Evolutionary conservation across 129 eudicot species (phyloP), one percentile per base, ranked within the genome.

Genomic region (Flaveria linearis): DNA sequence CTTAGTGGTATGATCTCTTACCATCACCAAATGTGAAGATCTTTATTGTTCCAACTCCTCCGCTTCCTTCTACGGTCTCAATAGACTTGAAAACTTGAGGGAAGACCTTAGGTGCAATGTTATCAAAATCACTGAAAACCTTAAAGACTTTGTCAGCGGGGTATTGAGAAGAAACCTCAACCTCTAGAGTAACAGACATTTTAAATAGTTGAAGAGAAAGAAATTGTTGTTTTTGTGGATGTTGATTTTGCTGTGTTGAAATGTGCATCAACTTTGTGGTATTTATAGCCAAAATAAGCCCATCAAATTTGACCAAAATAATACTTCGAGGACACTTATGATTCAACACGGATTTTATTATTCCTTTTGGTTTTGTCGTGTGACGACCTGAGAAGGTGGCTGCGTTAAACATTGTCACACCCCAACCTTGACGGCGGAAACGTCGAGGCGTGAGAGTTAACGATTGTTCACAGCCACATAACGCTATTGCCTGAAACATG

Each of bases 61-160:
- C 69, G 46, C 15, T 63, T 6, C 69, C 69, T 7, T 63, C 5
- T 6, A 63, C 22, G 1, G 69, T 63, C 22, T 63, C 69, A 2
- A 63, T 30, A 11, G 69, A 63, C 46, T 63, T 63, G 69, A 63
- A 28, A 30, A 63, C 43, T 30, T 63, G 69, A 30, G 69, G 69
- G 46, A 9, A 2, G 4, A 63, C 22, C 43, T 63, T 63, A 15
- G 69, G 45, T 30, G 20, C 69, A 10, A 63, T 30, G 13, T 15
- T 63, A 17, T 63, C 69, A 6, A 63, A 63, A 33, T 63, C 69
- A 63, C 69, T 15, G 1, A 63, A 15, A 14, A 33, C 69, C 69
- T 63, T 63, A 7, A 63, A 63, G 33, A 63, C 46, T 15, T 3
- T 15, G 1, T 63, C 45, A 1, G 69, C 45, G 1, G 69, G 69